phyloP scores from a whole-genome alignment of 176 grass and related monocot genomes.

The Avena atlantica region DNA sequence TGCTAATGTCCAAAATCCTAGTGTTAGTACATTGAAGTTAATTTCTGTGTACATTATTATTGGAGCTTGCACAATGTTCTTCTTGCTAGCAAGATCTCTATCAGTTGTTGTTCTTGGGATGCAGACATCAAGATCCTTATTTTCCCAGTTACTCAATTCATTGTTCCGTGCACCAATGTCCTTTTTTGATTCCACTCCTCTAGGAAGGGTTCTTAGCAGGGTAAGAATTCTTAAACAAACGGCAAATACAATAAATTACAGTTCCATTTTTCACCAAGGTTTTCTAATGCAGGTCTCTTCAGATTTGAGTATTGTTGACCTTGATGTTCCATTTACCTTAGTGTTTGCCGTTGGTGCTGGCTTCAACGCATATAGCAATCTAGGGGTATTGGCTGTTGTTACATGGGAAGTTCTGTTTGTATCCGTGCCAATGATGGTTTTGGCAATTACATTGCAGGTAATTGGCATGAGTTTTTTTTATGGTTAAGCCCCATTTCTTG shows the following conservation, averaged over 20 bases:
- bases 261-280: not conserved
- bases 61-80: conserved; percentile 58
- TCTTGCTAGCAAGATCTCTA: conserved; percentile 71
- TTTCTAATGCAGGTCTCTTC: conserved; percentile 74
- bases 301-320: conserved; percentile 85
- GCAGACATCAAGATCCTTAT: conserved; percentile 85
- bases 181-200: conserved; percentile 94
- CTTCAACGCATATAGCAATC: conserved; percentile 74
- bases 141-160: conserved; percentile 75
- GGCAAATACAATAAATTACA: not conserved
- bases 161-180: conserved; percentile 86
- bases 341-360: conserved; percentile 55
- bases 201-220: conserved; percentile 88
- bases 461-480: not conserved
- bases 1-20: conserved; percentile 76
- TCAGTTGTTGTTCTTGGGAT: conserved; percentile 58
- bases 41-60: conserved; percentile 81
- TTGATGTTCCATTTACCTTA: conserved; percentile 86
- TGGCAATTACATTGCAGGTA: conserved; percentile 82
- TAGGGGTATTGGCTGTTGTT: conserved; percentile 82
- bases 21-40: conserved; percentile 69
- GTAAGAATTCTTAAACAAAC: conserved; percentile 58
- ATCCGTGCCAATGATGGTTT: conserved; percentile 66
- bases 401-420: conserved; percentile 97
- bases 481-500: not conserved